Base-by-base conservation (phyloP, 139 green algal species). In the Ulvella scutata region DNA sequence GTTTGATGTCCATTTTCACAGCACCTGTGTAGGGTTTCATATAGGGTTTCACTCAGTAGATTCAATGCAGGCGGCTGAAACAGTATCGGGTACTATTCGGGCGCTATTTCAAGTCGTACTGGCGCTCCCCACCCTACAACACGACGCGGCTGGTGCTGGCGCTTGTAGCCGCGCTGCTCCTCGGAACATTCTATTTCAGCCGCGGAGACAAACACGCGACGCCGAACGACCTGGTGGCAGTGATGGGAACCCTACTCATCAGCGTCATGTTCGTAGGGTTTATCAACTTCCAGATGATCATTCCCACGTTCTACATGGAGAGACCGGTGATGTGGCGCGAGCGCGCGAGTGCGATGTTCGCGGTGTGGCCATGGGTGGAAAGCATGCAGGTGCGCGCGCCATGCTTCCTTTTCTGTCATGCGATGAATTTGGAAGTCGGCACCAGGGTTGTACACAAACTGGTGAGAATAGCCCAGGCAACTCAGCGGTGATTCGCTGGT, bases 101-200 rank as follows among this genome's bases (percentile, higher is more conserved):
- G 3, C 76, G 76, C 29, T 37, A 43, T 35, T 37, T 76, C 38
- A 33, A 61, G 20, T 74, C 37, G 23, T 79, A 79, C 75, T 79
- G 76, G 76, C 40, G 76, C 4, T 72, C 73, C 35, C 67, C 72
- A 2, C 39, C 40, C 4, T 80, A 67, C 51, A 67, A 67, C 51
- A 67, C 51, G 2, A 67, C 51, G 2, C 51, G 51, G n/a, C 51
- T 67, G n/a, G 43, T 79, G 21, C 29, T 79, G 23, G 62, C 79
- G 0, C 21, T 72, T 1, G 74, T 73, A 1, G 33, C 51, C 4
- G 73, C 72, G 26, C 59, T 83, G 35, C 37, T 81, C 73, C 81
- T 76, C 44, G 78, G 74, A 67, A 78, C n/a, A 7, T 31, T 82
- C 34, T 82, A 79, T 51, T 82, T 35, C 33, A 31, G 26, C 31